These are phyloP conservation scores for Candida buenavistaensis DNA, from an alignment of 1,139 yeast genomes.

Conservation along the genomic window DNA sequence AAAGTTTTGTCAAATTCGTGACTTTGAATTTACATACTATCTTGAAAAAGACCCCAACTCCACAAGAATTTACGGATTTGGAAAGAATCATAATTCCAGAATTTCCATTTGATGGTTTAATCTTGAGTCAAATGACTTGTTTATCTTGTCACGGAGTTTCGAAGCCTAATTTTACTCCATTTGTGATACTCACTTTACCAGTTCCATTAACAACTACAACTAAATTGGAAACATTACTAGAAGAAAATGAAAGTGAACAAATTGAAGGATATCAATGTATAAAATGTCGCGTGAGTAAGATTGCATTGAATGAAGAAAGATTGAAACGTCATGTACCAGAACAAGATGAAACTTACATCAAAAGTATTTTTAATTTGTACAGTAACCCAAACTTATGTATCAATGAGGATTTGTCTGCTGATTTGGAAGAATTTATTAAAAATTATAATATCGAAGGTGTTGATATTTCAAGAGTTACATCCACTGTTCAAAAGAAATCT, in stretches of 20 bases:
- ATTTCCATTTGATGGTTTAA: conserved; percentile 73
- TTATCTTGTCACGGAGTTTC: conserved; percentile 65
- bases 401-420: conserved; percentile 58
- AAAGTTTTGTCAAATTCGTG: conserved; percentile 15
- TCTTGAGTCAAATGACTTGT: conserved; percentile 69
- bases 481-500: conserved; percentile 67
- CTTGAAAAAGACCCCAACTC: conserved; percentile 15
- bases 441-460: conserved; percentile 45
- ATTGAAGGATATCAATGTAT: conserved; percentile 82
- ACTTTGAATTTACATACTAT: conserved; percentile 29
- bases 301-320: conserved; percentile 36
- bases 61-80: conserved; percentile 20
- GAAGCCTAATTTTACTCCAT: conserved; percentile 58
- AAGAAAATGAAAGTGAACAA: conserved; percentile 62
- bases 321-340: conserved; percentile 15
- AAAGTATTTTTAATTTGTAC: conserved; percentile 30
- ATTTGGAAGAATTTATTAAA: conserved; percentile 46
- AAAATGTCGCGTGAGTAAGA: conserved; percentile 58
- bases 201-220: conserved; percentile 63
- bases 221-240: conserved; percentile 54
- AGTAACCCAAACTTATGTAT: conserved; percentile 42
- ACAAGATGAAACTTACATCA: conserved; percentile 19
- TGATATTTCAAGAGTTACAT: conserved; percentile 47
- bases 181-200: conserved; percentile 70
- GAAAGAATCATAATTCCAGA: conserved; percentile 45